phyloP scores from a whole-genome alignment of 2,329 filamentous ascomycete genomes.

The Sporothrix sp. region DNA sequence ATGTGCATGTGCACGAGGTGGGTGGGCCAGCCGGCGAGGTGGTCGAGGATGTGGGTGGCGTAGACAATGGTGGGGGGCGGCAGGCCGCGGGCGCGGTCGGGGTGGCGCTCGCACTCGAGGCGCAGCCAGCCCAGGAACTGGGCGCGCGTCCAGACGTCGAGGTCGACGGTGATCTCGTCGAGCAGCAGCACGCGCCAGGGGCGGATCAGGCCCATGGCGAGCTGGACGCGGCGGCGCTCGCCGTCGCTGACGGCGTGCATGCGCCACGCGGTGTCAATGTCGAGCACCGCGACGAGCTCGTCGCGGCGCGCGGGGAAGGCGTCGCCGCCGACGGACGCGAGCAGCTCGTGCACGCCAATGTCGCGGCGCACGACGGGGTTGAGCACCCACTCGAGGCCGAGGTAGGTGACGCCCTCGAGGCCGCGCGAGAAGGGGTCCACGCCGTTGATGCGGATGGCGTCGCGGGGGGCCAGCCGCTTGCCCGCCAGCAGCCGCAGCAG shows the following conservation, averaged over 20 bases:
- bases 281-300: constrained; percentile 77
- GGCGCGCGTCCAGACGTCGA: constrained; percentile 76
- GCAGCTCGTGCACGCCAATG: constrained; percentile 79
- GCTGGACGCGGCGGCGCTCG: constrained; percentile 80
- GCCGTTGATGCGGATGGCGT: constrained; percentile 66
- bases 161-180: constrained; percentile 94
- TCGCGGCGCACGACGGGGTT: constrained; percentile 94
- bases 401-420: constrained; percentile 90
- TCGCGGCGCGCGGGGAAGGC: constrained; percentile 73
- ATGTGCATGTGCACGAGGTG: constrained; percentile 94
- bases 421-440: constrained; percentile 86
- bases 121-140: constrained; percentile 83
- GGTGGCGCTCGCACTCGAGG: constrained; percentile 68
- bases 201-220: constrained; percentile 87
- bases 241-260: constrained; percentile 95
- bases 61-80: constrained; percentile 72
- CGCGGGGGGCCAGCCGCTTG: constrained; percentile 77
- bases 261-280: constrained; percentile 86
- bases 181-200: constrained; percentile 87
- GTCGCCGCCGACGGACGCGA: constrained; percentile 77
- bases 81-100: constrained; percentile 31
- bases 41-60: constrained; percentile 94
- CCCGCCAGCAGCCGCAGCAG: constrained; percentile 88
- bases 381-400: constrained; percentile 95
- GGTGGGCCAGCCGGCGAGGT: constrained; percentile 87